phyloP scores from a whole-genome alignment of 331 rosid species.

The Quercus lobata region DNA sequence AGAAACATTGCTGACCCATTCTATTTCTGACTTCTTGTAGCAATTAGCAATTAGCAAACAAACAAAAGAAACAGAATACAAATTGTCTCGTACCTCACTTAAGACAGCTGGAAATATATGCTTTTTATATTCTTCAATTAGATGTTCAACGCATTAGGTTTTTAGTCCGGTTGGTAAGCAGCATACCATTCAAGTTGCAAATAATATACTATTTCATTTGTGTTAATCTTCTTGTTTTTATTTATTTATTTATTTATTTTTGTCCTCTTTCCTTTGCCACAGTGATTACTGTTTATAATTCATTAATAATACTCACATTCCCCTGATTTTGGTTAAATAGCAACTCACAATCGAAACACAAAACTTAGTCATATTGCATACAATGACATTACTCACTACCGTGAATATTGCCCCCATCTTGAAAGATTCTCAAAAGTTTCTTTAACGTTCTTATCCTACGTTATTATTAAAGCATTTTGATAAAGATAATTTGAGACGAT shows the following conservation, averaged over 20 bases:
- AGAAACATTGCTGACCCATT: background rate
- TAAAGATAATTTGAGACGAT: background rate
- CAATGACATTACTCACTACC: too few species aligned
- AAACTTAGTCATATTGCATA: background rate
- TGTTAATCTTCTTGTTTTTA: background rate
- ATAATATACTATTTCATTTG: background rate
- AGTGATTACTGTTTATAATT: too few species aligned
- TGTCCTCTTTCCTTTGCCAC: background rate
- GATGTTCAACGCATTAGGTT: background rate
- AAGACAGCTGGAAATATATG: background rate
- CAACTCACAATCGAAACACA: background rate
- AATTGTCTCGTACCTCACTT: background rate
- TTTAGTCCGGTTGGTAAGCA: too few species aligned
- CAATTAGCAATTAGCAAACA: background rate
- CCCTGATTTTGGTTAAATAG: background rate
- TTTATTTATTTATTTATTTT: too few species aligned
- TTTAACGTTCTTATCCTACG: too few species aligned
- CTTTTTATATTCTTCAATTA: background rate
- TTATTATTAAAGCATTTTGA: background rate
- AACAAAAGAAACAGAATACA: background rate
- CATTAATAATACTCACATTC: too few species aligned
- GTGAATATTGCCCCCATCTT: too few species aligned
- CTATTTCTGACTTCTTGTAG: too few species aligned
- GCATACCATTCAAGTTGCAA: background rate
- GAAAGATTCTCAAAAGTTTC: background rate